phyloP scores from a whole-genome alignment of 2,329 filamentous ascomycete species.

The Orbilia javanica region DNA sequence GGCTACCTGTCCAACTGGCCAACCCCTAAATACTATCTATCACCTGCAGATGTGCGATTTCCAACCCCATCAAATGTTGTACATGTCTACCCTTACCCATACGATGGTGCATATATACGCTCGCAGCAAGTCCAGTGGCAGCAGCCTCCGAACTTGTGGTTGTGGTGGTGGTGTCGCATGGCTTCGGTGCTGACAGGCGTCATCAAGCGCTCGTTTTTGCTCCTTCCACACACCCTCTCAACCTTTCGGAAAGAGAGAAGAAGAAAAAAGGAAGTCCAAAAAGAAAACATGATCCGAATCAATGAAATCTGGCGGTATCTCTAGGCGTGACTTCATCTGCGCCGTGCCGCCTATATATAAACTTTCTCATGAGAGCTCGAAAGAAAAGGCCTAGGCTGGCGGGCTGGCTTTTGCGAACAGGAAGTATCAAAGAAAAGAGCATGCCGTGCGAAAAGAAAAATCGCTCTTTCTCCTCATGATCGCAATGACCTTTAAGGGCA shows the following conservation, averaged over 20 bases:
- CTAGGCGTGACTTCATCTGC: constrained; percentile 15
- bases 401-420: constrained; percentile 40
- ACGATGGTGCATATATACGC: neutral
- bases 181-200: constrained; percentile 57
- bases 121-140: too few species aligned
- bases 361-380: constrained; percentile 48
- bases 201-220: constrained; percentile 57
- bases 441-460: too few species aligned
- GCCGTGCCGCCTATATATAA: constrained; percentile 43
- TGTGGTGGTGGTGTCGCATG: constrained; percentile 48
- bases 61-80: neutral
- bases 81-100: constrained; percentile 1
- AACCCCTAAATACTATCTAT: constrained; percentile 6
- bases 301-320: constrained; percentile 23
- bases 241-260: neutral
- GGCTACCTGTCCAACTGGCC: constrained; percentile 17
- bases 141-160: constrained; percentile 25
- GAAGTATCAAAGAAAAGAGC: too few species aligned
- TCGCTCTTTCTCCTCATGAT: constrained; percentile 31
- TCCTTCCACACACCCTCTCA: constrained; percentile 47
- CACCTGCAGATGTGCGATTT: constrained; percentile 29
- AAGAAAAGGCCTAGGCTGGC: constrained; percentile 1
- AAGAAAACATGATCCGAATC: constrained; percentile 28
- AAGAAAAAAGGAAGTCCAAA: neutral
- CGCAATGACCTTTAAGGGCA: neutral